Evolutionary conservation across 805 yeast genomes (phyloP).

Genomic region (Yarrowia sp.): DNA sequence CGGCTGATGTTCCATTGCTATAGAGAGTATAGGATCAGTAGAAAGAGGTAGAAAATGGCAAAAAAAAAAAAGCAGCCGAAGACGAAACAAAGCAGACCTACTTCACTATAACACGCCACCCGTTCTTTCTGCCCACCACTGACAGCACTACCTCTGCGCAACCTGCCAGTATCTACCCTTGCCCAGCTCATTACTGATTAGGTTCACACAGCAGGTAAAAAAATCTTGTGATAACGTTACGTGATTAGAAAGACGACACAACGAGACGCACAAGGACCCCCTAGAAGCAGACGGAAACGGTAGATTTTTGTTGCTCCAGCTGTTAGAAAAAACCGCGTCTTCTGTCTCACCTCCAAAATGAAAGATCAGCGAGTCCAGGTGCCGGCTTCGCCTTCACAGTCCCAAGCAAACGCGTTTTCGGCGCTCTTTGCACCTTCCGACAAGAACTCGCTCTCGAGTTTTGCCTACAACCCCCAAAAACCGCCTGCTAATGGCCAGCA

Average conservation of each 20-base stretch:
- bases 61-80: too few relatives aligned
- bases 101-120: not conserved
- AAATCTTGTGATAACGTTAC: slow-evolving; percentile 35
- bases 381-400: slow-evolving; percentile 21
- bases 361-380: slow-evolving; percentile 28
- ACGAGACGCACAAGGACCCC: not conserved
- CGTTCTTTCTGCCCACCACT: not conserved
- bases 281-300: slow-evolving; percentile 6
- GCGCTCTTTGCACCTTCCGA: slow-evolving; percentile 21
- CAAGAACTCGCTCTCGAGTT: slow-evolving; percentile 31
- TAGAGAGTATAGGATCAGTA: too few relatives aligned
- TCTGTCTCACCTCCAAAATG: not conserved
- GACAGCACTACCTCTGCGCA: not conserved
- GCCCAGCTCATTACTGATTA: slow-evolving; percentile 29
- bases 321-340: not conserved
- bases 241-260: slow-evolving; percentile 26
- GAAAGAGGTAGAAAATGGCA: too few relatives aligned
- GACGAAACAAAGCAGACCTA: too few relatives aligned
- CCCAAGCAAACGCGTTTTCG: slow-evolving; percentile 30
- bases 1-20: not conserved
- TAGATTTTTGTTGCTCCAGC: not conserved
- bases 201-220: slow-evolving; percentile 17
- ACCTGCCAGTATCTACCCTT: not conserved
- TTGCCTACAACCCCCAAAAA: slow-evolving; percentile 26
- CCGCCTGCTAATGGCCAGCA: slow-evolving; percentile 7